Evolutionary conservation across 2,329 filamentous ascomycete species (phyloP), one percentile per base, ranked within the genome.

Genomic region (Dryadomyces sulphureus): DNA sequence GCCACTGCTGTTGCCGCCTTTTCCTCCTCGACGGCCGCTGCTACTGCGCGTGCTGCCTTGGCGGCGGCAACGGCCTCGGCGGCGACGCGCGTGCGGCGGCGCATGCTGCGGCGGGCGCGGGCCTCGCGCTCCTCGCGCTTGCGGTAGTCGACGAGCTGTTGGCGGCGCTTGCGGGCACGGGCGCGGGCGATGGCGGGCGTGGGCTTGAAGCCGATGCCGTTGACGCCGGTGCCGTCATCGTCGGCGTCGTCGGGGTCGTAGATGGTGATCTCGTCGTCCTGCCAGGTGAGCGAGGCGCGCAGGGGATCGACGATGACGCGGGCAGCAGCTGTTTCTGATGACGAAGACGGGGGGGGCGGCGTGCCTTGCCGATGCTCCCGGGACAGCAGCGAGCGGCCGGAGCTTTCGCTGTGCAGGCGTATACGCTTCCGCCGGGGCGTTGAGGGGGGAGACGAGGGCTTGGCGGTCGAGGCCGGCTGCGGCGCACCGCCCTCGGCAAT

Each of bases 181-280:
- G 71, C 69, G 47, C 75, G 69, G 7, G 76, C 77, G 39, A 79
- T 65, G 19, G 75, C 75, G 6, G 77, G 67, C 0, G 76, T 80
- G 2, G 78, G 77, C 54, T 70, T 75, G 61, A 81, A 82, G 1
- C 78, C 78, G 49, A 82, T 75, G 5, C 78, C 78, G 56, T 82
- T 81, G 55, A 82, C 75, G 20, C 78, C 78, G 4, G 72, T 74
- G 43, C 78, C 78, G 55, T 82, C 78, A 54, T 82, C 78, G 51
- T 82, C 77, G 50, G 73, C 68, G 55, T 81, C 78, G 36, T 76
- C 65, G 0, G 76, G 73, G 53, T 80, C 73, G 57, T 81, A 78
- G 24, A 80, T 67, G 2, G 78, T 81, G 49, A 82, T 81, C 56
- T 81, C 78, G 53, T 81, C 72, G 52, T 80, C 75, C 54, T 77